phyloP scores from a whole-genome alignment of 352 stramenopile species.

The Phytophthora ohioensis region DNA sequence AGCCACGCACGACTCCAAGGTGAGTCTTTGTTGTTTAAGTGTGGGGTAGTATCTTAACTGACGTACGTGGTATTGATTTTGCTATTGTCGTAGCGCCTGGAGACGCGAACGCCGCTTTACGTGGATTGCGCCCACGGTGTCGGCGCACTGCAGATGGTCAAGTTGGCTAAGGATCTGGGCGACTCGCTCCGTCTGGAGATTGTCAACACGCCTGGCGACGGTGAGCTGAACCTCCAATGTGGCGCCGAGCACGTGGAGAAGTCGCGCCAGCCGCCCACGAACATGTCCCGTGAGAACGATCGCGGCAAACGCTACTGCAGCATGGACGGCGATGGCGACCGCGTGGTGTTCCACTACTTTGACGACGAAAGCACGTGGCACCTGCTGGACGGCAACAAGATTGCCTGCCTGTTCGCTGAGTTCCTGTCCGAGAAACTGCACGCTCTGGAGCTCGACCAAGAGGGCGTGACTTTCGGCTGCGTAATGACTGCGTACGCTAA shows the following conservation, averaged over 20 bases:
- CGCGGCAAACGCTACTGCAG: conserved; percentile 90
- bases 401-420: conserved; percentile 95
- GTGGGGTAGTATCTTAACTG: conserved; percentile 1
- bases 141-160: conserved; percentile 82
- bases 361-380: conserved; percentile 76
- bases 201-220: conserved; percentile 81
- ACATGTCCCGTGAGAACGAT: conserved; percentile 71
- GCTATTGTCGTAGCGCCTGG: conserved; percentile 56
- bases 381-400: conserved; percentile 98
- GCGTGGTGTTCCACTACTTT: conserved; percentile 98
- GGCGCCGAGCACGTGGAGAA: conserved; percentile 98
- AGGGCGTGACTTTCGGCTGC: conserved; percentile 92
- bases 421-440: conserved; percentile 95
- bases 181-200: conserved; percentile 87
- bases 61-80: conserved; percentile 6
- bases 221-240: conserved; percentile 96
- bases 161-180: conserved; percentile 80
- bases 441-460: conserved; percentile 69
- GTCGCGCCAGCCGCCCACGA: conserved; percentile 78
- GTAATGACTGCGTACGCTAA: conserved; percentile 99
- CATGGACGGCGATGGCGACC: conserved; percentile 98
- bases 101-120: conserved; percentile 82
- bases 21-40: conserved; percentile 17
- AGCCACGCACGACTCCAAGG: conserved; percentile 77
- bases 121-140: conserved; percentile 96